Evolutionary conservation across 768 basidiomycete species (phyloP).

Genomic region (Trametes maxima): DNA sequence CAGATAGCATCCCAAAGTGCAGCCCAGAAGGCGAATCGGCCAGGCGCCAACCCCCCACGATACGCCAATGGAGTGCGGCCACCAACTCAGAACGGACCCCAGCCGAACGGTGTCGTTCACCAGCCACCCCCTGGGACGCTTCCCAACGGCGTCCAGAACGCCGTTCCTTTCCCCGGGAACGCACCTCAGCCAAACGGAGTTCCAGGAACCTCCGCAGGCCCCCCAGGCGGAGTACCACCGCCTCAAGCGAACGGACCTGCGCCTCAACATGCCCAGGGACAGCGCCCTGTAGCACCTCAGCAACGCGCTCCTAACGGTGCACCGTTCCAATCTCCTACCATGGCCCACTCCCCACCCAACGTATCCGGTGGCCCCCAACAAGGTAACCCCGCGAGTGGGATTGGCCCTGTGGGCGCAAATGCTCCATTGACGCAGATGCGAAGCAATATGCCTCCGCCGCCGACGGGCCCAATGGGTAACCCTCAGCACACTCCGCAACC

Average conservation of each 20-base stretch:
- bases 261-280: constrained; percentile 24
- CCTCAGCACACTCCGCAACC: constrained; percentile 44
- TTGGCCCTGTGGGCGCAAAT: constrained; percentile 55
- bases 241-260: constrained; percentile 5
- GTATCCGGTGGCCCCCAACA: constrained; percentile 37
- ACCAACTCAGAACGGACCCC: constrained; percentile 25
- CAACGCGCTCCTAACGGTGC: constrained; percentile 50
- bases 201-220: constrained; percentile 30
- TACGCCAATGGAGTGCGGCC: constrained; percentile 20
- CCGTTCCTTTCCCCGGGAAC: constrained; percentile 22
- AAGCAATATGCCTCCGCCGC: constrained; percentile 51
- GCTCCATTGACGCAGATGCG: constrained; percentile 51
- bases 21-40: constrained; percentile 28
- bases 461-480: constrained; percentile 40
- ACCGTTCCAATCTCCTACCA: constrained; percentile 66
- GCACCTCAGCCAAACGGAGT: constrained; percentile 48
- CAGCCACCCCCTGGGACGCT: constrained; percentile 6
- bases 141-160: constrained; percentile 27
- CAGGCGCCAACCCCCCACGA: constrained; percentile 5
- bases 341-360: constrained; percentile 62
- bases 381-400: constrained; percentile 38
- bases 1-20: constrained; percentile 28
- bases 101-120: constrained; percentile 36
- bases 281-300: constrained; percentile 38
- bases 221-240: constrained; percentile 1